Conservation (phyloP, 192 early-diverging fungal species). For the Backusella westeae region DNA sequence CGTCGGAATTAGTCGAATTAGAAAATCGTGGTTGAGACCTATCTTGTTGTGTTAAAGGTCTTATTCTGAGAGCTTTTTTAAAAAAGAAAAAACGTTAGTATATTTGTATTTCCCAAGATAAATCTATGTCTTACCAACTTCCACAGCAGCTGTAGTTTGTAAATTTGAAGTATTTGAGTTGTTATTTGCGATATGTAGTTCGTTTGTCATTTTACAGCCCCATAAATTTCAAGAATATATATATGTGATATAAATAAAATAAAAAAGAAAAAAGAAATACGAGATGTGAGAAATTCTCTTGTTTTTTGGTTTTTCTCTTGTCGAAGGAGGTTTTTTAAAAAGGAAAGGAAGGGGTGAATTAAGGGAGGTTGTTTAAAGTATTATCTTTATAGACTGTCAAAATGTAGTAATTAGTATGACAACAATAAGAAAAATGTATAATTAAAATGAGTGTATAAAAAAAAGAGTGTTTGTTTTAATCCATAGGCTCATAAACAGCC, state of each 20-base stretch:
- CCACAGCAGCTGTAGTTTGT: not conserved
- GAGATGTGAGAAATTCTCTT: conserved; percentile 8
- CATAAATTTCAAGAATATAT: not conserved
- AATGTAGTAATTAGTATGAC: not conserved
- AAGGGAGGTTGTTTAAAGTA: not conserved
- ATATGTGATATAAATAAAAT: not conserved
- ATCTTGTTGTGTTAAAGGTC: conserved; percentile 31
- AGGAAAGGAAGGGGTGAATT: conserved; percentile 3
- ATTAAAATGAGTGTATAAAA: conserved; percentile 7
- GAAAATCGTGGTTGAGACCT: conserved; percentile 26
- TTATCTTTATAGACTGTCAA: conserved; percentile 2
- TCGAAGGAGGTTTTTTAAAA: not conserved
- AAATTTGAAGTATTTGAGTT: not conserved
- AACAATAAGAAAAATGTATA: not conserved
- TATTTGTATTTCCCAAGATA: not conserved
- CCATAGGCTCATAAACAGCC: not conserved
- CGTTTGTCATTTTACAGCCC: not conserved
- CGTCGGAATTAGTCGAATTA: conserved; percentile 26
- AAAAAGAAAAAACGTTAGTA: not conserved
- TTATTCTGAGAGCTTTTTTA: conserved; percentile 24
- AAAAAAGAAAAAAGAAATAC: not conserved
- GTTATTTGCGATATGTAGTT: not conserved
- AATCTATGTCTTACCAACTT: conserved; percentile 7
- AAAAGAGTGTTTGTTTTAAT: not conserved
- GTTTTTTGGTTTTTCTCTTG: not conserved